These are phyloP conservation scores for Scalesia atractyloides DNA, from an alignment of 129 eudicot genomes.

Conservation along the genomic window DNA sequence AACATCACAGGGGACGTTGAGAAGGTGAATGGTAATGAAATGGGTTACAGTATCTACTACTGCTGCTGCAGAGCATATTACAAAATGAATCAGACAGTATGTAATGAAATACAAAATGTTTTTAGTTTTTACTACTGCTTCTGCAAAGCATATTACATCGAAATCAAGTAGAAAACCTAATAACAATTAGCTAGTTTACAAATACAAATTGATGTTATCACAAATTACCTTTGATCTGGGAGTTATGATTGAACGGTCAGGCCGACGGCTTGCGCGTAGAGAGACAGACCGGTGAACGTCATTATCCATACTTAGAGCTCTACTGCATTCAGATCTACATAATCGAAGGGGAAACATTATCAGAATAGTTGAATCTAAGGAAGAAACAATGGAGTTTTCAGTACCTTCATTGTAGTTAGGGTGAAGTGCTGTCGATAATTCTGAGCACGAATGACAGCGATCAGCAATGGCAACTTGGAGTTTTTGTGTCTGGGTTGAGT, in stretches of 20 bases:
- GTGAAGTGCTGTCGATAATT: too few species aligned
- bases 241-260: constrained; percentile 36
- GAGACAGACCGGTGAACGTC: constrained; percentile 49
- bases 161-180: too few species aligned
- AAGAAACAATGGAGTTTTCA: not conserved
- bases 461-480: too few species aligned
- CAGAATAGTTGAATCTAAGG: not conserved
- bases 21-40: constrained; percentile 62
- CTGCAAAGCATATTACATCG: too few species aligned
- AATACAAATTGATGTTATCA: not conserved
- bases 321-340: constrained; percentile 25
- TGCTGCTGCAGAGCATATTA: too few species aligned
- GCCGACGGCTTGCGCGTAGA: constrained; percentile 55
- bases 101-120: too few species aligned
- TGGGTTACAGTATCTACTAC: constrained; percentile 57
- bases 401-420: not conserved
- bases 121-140: too few species aligned
- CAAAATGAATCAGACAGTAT: too few species aligned
- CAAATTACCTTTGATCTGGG: constrained; percentile 41
- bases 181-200: too few species aligned
- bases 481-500: too few species aligned
- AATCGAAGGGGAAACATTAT: not conserved
- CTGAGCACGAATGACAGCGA: too few species aligned
- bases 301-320: constrained; percentile 40
- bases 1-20: constrained; percentile 60